Evolutionary conservation across 257 asterid genomes (phyloP), one percentile per base, ranked within the genome.

Genomic region (Jacaranda copaia): DNA sequence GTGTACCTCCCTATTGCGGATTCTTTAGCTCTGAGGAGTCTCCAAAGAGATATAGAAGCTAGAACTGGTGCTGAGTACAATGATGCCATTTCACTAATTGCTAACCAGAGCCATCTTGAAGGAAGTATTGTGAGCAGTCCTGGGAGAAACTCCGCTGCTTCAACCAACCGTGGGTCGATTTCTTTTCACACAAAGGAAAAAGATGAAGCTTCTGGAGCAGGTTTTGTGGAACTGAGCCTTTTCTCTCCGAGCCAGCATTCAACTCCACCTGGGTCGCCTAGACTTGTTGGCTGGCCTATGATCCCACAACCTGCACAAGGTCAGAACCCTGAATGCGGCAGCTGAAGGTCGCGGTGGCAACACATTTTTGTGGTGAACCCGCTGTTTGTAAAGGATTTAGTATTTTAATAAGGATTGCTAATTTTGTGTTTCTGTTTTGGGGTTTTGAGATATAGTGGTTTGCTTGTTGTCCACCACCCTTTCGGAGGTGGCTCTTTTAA

Each of bases 221-320:
- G 85, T 62, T 94, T 87, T 85, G 98, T 94, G 97, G 98, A 92
- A 72, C 85, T 94, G 77, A 90, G 95, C 85, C 88, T 88, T 20
- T 94, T 94, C 86, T 83, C 90, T 78, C 88, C 86, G 32, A 13
- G 77, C 79, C 89, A 80, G 89, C 89, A 90, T 72, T 87, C 85
- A 40, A 73, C 85, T 71, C 92, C 89, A 13, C 90, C 92, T 5
- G 97, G 90, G 73, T 91, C 96, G 9, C 96, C 96, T 73, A 84
- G 81, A 38, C 94, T 79, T 70, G 80, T 77, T 43, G 96, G 94
- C 82, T 91, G 96, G 97, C 90, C 89, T n/a, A 83, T 91, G 94
- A 82, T 88, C 49, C 79, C 88, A 53, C 67, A 67, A n/a, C 20
- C 85, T 62, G 80, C 84, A 57, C 87, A 77, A 53, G 88, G 82